A percentile compares a stretch with the other conserved stretches of the same genome.
phyloP scores from a whole-genome alignment of 2,329 filamentous ascomycete genomes.

The Ophiostoma fasciatum region DNA sequence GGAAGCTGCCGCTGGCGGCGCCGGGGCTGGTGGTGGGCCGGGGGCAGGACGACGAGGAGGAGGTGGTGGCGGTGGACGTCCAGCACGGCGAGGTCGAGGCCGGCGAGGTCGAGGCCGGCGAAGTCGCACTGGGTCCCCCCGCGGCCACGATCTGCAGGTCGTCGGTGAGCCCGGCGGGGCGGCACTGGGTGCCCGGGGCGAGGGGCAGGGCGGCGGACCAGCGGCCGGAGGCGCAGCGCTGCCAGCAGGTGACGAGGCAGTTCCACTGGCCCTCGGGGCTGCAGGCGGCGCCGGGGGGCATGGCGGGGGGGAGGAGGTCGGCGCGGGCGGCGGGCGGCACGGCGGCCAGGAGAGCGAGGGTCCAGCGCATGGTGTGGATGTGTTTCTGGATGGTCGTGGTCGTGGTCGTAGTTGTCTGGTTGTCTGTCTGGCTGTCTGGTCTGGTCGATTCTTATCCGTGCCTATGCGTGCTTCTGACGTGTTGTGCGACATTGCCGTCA shows the following conservation, averaged over 20 bases:
- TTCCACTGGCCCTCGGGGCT: conserved; percentile 37
- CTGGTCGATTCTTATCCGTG: too few relatives aligned
- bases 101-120: background rate
- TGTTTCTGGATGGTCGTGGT: too few relatives aligned
- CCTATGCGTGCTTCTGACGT: too few relatives aligned
- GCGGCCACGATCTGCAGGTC: conserved; percentile 18
- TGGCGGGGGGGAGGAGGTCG: background rate
- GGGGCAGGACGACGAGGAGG: too few relatives aligned
- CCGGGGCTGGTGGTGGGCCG: background rate
- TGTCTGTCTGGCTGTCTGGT: too few relatives aligned
- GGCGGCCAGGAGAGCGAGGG: too few relatives aligned
- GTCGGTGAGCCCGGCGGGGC: conserved; percentile 26
- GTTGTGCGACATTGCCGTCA: too few relatives aligned
- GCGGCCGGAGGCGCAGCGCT: conserved; percentile 31
- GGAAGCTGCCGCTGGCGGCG: background rate
- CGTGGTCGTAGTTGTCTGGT: too few relatives aligned
- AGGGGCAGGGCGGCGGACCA: conserved; percentile 32
- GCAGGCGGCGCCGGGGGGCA: conserved; percentile 23
- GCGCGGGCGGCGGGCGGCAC: too few relatives aligned
- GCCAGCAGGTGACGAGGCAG: conserved; percentile 33
- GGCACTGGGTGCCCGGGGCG: conserved; percentile 30
- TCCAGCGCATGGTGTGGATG: too few relatives aligned
- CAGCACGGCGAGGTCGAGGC: background rate
- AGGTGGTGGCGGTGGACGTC: background rate
- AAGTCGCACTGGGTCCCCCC: too few relatives aligned